phyloP scores from a whole-genome alignment of 116 monocot genomes.

The Phalaenopsis hybrid region DNA sequence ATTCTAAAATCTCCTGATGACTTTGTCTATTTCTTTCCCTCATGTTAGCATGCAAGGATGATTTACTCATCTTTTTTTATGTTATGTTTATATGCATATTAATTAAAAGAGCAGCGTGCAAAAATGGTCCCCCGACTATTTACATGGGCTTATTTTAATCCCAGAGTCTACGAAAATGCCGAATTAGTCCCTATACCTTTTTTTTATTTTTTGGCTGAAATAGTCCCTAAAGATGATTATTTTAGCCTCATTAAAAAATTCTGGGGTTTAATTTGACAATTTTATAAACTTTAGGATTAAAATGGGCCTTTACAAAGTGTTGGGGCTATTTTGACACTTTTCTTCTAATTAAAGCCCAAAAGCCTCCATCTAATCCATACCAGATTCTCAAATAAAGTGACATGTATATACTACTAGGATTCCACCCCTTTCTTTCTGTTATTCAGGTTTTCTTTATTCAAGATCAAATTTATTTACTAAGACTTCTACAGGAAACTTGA shows the following conservation, averaged over 20 bases:
- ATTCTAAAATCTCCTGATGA: not conserved
- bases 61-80: not conserved
- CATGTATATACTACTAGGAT: not conserved
- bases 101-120: not conserved
- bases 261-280: too few relatives aligned
- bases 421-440: not conserved
- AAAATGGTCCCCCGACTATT: too few relatives aligned
- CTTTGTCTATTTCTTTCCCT: not conserved
- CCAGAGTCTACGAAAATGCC: too few relatives aligned
- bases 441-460: not conserved
- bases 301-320: too few relatives aligned
- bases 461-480: not conserved
- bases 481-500: not conserved
- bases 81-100: not conserved
- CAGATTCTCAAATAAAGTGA: not conserved
- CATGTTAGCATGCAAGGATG: not conserved
- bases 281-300: too few relatives aligned
- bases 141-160: too few relatives aligned
- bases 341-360: not conserved
- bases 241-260: too few relatives aligned
- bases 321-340: too few relatives aligned
- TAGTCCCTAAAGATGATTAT: too few relatives aligned
- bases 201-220: too few relatives aligned
- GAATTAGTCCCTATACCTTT: too few relatives aligned
- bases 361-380: not conserved